Percentiles rank a stretch among this genome's conserved stretches.
phyloP scores from a whole-genome alignment of 129 eudicot species.

The Daucus carota region DH1_v3.0 NC_030387.2:4882001-4882500 shows the following conservation, averaged over 20 bases:
- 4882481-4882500: no score
- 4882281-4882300: no score
- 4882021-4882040: not conserved
- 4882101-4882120: not conserved
- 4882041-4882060: not conserved
- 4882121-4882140: not conserved
- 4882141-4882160: not conserved
- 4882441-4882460: no score
- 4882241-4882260: not conserved
- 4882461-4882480: no score
- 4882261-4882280: no score
- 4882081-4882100: constrained; percentile 8
- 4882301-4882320: no score
- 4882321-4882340: no score
- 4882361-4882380: no score
- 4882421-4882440: no score
- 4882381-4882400: no score
- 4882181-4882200: constrained; percentile 13
- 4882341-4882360: no score
- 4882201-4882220: not conserved
- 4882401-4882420: no score
- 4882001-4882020: not conserved
- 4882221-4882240: not conserved
- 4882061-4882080: not conserved
- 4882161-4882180: constrained; percentile 4